Evolutionary conservation across 306 rosid species (phyloP).

Genomic region (Trifolium pratense): DNA sequence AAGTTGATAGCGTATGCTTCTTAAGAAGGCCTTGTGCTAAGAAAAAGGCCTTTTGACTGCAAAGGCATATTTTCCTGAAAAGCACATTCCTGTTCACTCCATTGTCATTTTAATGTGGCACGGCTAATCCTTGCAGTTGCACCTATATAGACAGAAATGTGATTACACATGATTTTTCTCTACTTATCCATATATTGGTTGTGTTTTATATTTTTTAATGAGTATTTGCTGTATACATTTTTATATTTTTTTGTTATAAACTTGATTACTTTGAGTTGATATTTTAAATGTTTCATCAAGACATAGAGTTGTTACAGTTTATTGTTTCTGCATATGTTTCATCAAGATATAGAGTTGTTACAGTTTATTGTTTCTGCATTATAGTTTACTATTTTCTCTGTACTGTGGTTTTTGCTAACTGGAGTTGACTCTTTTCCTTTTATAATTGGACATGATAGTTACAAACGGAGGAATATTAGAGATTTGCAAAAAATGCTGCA

Average conservation of each 20-base stretch:
- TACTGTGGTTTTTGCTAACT: conserved; percentile 4
- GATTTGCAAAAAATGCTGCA: conserved; percentile 87
- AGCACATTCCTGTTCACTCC: conserved; percentile 16
- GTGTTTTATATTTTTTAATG: conserved; percentile 15
- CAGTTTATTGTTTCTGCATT: conserved; percentile 19
- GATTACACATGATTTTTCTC: not conserved
- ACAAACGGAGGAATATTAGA: conserved; percentile 78
- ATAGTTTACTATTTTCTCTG: conserved; percentile 9
- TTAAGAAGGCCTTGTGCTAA: conserved; percentile 20
- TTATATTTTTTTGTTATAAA: conserved; percentile 2
- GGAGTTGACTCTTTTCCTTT: conserved; percentile 27
- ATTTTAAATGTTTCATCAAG: conserved; percentile 11
- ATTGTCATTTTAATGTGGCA: conserved; percentile 5
- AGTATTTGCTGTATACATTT: not conserved
- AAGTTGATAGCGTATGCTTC: conserved; percentile 4
- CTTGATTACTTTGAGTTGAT: conserved; percentile 1
- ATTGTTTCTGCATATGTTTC: too few relatives aligned
- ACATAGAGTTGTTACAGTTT: conserved; percentile 13
- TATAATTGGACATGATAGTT: conserved; percentile 57
- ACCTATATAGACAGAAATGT: conserved; percentile 6
- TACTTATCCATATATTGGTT: not conserved
- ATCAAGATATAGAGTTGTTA: conserved; percentile 4
- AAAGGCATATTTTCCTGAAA: not conserved
- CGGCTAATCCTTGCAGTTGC: conserved; percentile 23
- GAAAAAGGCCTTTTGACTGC: conserved; percentile 7